phyloP scores from a whole-genome alignment of 306 rosid genomes.

The Pterocarpus santalinus region DNA sequence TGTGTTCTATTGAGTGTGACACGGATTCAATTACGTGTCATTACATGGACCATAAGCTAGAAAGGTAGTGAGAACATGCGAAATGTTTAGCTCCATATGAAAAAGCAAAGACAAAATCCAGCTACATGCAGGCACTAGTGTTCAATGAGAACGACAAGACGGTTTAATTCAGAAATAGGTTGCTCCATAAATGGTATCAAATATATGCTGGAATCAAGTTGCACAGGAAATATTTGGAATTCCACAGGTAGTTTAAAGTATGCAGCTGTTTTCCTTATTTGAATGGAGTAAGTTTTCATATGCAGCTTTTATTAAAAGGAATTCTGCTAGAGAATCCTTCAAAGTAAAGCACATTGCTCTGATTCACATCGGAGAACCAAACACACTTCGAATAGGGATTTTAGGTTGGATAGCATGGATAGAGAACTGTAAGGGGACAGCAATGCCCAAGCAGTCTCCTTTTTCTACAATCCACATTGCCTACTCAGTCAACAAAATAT shows the following conservation, averaged over 20 bases:
- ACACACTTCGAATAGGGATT: not conserved
- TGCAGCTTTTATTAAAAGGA: not conserved
- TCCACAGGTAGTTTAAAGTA: conserved; percentile 25
- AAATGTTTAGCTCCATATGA: conserved; percentile 24
- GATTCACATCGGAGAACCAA: conserved; percentile 12
- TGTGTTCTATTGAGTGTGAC: conserved; percentile 37
- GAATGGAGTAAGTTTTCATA: conserved; percentile 2
- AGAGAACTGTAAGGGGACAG: not conserved
- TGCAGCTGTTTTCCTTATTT: conserved; percentile 22
- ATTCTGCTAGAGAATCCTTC: conserved; percentile 26
- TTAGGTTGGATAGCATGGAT: not conserved
- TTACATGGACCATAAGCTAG: conserved; percentile 35
- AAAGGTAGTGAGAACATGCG: conserved; percentile 34
- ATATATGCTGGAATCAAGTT: conserved; percentile 28
- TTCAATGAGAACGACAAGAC: conserved; percentile 47
- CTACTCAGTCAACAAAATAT: not conserved
- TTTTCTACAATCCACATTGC: conserved; percentile 20
- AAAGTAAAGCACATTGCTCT: conserved; percentile 26
- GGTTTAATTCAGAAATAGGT: conserved; percentile 22
- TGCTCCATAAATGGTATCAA: conserved; percentile 37
- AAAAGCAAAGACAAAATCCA: conserved; percentile 49
- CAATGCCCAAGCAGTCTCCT: not conserved
- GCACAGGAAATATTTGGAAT: conserved; percentile 23
- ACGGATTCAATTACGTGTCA: conserved; percentile 40
- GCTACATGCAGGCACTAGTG: conserved; percentile 44